phyloP scores from a whole-genome alignment of 345 rosid species.

The Lepidium didymum region DNA sequence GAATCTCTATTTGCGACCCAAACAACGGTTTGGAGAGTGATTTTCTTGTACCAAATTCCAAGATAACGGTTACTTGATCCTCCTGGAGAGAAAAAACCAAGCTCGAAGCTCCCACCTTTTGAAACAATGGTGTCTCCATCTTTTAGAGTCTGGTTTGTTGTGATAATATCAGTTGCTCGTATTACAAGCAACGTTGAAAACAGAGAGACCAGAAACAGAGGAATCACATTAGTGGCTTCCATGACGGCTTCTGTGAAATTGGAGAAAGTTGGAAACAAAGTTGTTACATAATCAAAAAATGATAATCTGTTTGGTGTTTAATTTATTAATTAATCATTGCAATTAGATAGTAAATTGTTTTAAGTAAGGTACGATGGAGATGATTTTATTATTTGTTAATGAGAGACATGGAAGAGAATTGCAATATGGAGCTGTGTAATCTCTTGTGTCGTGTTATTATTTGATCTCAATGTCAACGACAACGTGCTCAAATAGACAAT shows the following conservation, averaged over 20 bases:
- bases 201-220: conserved; percentile 17
- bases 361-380: neutral
- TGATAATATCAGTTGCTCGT: conserved; percentile 9
- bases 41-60: conserved; percentile 29
- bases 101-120: conserved; percentile 20
- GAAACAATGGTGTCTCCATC: conserved; percentile 29
- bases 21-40: conserved; percentile 28
- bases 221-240: conserved; percentile 13
- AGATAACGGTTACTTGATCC: conserved; percentile 26
- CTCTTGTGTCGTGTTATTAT: conserved; percentile 13
- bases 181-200: neutral
- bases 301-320: neutral
- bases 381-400: neutral
- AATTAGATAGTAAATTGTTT: neutral
- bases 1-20: conserved; percentile 71
- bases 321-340: neutral
- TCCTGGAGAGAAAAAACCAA: conserved; percentile 29
- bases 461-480: conserved; percentile 26
- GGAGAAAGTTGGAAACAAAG: neutral
- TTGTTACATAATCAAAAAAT: neutral
- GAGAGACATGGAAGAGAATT: conserved; percentile 16
- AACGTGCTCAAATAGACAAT: neutral
- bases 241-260: conserved; percentile 5
- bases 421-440: conserved; percentile 10
- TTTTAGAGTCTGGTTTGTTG: conserved; percentile 19